Evolutionary conservation across 2,329 filamentous ascomycete genomes (phyloP).

Genomic region (Fusarium buharicum): DNA sequence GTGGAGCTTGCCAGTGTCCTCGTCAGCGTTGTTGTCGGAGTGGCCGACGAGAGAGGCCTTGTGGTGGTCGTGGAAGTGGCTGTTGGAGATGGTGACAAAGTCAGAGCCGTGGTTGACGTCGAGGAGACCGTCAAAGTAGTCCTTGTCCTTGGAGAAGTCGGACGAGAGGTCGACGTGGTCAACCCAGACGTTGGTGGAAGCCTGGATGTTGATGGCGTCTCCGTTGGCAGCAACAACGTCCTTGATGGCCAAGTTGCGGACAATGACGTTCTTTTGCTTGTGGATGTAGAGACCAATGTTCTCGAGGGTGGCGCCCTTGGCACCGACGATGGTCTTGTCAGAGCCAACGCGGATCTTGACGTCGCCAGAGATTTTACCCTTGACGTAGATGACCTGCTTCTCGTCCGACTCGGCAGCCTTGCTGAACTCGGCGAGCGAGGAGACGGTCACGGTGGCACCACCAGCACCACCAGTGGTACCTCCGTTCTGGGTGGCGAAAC

Average conservation of each 20-base stretch:
- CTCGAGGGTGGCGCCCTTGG: conserved; percentile 51
- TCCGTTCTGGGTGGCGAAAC: conserved; percentile 50
- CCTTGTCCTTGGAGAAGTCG: conserved; percentile 69
- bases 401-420: conserved; percentile 58
- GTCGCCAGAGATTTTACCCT: conserved; percentile 54
- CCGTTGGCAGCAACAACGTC: conserved; percentile 65
- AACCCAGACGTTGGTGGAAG: conserved; percentile 70
- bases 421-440: conserved; percentile 58
- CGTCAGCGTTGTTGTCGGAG: conserved; percentile 65
- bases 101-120: conserved; percentile 72
- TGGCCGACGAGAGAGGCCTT: conserved; percentile 70
- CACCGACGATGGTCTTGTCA: conserved; percentile 60
- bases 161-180: conserved; percentile 74
- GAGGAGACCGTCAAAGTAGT: conserved; percentile 75
- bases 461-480: conserved; percentile 63
- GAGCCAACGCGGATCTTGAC: conserved; percentile 55
- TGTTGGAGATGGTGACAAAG: conserved; percentile 63
- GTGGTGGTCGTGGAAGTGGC: conserved; percentile 55
- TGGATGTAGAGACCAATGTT: conserved; percentile 65
- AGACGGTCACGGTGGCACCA: conserved; percentile 58
- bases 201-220: conserved; percentile 69
- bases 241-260: conserved; percentile 69
- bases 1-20: conserved; percentile 70
- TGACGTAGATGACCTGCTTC: conserved; percentile 55
- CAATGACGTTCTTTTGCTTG: conserved; percentile 66